These are phyloP conservation scores for Gastrodia elata DNA, from an alignment of 106 monocot species.

Conservation along the genomic window DNA sequence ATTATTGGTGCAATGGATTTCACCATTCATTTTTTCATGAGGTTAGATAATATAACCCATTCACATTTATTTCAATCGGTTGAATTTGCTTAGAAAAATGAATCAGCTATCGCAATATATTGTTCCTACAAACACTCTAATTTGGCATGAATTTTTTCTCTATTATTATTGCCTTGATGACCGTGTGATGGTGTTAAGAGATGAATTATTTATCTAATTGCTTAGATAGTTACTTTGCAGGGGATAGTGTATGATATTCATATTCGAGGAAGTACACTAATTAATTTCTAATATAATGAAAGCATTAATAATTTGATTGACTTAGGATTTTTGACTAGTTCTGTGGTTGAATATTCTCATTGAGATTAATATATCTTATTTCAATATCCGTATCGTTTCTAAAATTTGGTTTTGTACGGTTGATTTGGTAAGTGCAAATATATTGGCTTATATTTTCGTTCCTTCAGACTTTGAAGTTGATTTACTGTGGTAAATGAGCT, in stretches of 20 bases:
- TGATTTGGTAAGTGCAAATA: background rate
- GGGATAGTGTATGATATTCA: background rate
- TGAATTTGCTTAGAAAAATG: background rate
- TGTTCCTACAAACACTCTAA: background rate
- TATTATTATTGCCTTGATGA: background rate
- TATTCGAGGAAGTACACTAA: background rate
- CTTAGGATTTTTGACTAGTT: background rate
- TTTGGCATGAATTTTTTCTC: background rate
- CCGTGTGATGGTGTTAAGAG: background rate
- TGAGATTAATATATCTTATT: background rate
- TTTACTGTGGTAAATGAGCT: background rate
- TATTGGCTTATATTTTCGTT: background rate
- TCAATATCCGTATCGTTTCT: background rate
- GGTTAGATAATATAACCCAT: background rate
- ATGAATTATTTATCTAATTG: background rate
- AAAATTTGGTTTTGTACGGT: background rate
- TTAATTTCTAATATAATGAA: background rate
- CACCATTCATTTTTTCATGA: background rate
- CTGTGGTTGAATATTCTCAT: background rate
- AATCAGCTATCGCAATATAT: background rate
- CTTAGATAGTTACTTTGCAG: background rate
- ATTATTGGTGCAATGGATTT: background rate
- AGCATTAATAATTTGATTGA: background rate
- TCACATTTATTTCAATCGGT: background rate
- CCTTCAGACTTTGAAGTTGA: background rate